Conservation (phyloP, 2,329 filamentous ascomycete genomes). For the Parastagonospora avenae region DNA sequence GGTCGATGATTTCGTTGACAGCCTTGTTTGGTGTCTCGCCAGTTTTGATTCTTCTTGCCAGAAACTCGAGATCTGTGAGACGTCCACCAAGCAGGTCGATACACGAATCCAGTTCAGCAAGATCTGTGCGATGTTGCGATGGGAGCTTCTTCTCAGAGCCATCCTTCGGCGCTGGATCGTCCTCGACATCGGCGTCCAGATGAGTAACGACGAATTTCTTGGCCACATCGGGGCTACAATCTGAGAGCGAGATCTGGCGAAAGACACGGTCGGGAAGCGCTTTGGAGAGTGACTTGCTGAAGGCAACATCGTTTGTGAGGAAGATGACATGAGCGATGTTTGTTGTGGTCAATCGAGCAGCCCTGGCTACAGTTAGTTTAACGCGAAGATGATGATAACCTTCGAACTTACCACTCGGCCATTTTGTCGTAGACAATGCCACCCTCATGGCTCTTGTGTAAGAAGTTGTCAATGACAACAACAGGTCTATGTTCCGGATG, state of each 20-base stretch:
- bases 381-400: neutral
- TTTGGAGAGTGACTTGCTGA: constrained; percentile 83
- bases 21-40: constrained; percentile 83
- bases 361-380: constrained; percentile 52
- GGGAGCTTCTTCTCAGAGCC: constrained; percentile 50
- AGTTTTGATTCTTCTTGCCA: constrained; percentile 85
- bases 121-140: constrained; percentile 58
- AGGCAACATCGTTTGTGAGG: constrained; percentile 86
- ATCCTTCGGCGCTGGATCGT: constrained; percentile 47
- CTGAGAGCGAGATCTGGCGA: constrained; percentile 81
- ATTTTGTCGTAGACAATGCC: constrained; percentile 58
- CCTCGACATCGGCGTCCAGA: constrained; percentile 61
- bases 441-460: constrained; percentile 69
- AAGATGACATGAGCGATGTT: constrained; percentile 96
- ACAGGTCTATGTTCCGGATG: constrained; percentile 84
- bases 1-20: constrained; percentile 84
- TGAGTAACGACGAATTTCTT: constrained; percentile 90
- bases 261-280: constrained; percentile 91
- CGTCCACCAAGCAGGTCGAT: constrained; percentile 86
- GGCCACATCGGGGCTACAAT: constrained; percentile 81
- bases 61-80: constrained; percentile 92
- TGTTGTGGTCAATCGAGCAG: constrained; percentile 79
- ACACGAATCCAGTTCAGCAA: constrained; percentile 77
- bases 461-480: constrained; percentile 89
- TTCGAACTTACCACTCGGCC: constrained; percentile 68